Percentiles rank a stretch among this genome's conserved stretches.
Conservation (phyloP, 2,329 filamentous ascomycete species). For the Emydomyces testavorans region DNA sequence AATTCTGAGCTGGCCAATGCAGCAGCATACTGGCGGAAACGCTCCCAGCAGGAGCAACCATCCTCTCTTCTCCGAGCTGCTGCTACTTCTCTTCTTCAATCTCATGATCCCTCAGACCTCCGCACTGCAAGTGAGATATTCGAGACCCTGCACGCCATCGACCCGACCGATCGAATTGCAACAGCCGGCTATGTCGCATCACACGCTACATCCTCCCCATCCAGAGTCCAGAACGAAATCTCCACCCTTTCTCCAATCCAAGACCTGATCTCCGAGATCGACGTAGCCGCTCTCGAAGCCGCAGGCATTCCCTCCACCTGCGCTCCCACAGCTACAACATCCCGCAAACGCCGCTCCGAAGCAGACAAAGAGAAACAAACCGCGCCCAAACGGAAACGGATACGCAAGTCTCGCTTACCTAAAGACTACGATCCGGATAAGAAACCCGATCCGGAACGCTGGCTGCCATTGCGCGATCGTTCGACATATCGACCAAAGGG, state of each 20-base stretch:
- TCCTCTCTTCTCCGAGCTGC: slow-evolving; percentile 67
- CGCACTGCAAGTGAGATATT: slow-evolving; percentile 68
- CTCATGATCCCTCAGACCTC: slow-evolving; percentile 56
- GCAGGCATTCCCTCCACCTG: slow-evolving; percentile 33
- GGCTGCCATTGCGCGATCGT: slow-evolving; percentile 81
- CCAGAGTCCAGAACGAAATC: slow-evolving; percentile 28
- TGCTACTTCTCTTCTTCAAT: slow-evolving; percentile 70
- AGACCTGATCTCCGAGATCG: slow-evolving; percentile 35
- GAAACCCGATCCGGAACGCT: slow-evolving; percentile 78
- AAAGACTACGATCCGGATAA: slow-evolving; percentile 56
- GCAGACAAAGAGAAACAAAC: slow-evolving; percentile 22
- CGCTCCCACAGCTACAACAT: slow-evolving; percentile 16
- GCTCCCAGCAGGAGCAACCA: slow-evolving; percentile 44
- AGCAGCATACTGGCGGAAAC: slow-evolving; percentile 65
- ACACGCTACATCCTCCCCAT: slow-evolving; percentile 46
- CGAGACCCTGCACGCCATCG: slow-evolving; percentile 53
- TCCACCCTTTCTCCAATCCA: slow-evolving; percentile 30
- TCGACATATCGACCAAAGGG: slow-evolving; percentile 83
- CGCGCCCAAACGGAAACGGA: slow-evolving; percentile 29
- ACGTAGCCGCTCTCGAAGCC: slow-evolving; percentile 35
- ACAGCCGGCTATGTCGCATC: slow-evolving; percentile 79
- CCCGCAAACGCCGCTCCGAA: slow-evolving; percentile 32
- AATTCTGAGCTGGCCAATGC: slow-evolving; percentile 66
- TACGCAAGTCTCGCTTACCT: slow-evolving; percentile 38
- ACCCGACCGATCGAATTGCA: slow-evolving; percentile 55